Conservation (phyloP, 805 yeast species). For the Yamadazyma nakazawae region DNA sequence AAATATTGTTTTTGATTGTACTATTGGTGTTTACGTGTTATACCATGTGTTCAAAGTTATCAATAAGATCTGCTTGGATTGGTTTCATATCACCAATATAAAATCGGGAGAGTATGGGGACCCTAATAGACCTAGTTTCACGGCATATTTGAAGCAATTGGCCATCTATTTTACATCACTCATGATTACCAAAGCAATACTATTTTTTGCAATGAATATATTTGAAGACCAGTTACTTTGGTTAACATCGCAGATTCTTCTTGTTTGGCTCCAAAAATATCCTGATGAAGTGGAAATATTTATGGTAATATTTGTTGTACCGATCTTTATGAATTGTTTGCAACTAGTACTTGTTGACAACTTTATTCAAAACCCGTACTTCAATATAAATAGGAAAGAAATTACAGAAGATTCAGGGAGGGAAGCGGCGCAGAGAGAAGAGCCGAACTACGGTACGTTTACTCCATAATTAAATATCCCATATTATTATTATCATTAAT, state of each 20-base stretch:
- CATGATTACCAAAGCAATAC: slow-evolving; percentile 60
- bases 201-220: slow-evolving; percentile 60
- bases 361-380: slow-evolving; percentile 56
- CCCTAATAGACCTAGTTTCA: slow-evolving; percentile 51
- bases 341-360: slow-evolving; percentile 73
- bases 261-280: slow-evolving; percentile 79
- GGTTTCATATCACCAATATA: slow-evolving; percentile 37
- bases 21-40: slow-evolving; percentile 85
- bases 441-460: background rate
- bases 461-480: background rate
- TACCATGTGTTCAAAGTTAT: slow-evolving; percentile 49
- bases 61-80: slow-evolving; percentile 41
- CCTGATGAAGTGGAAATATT: slow-evolving; percentile 78
- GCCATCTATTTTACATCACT: slow-evolving; percentile 62
- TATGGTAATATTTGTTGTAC: slow-evolving; percentile 81
- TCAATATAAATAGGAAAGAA: slow-evolving; percentile 2
- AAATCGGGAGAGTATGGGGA: slow-evolving; percentile 64
- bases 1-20: slow-evolving; percentile 84
- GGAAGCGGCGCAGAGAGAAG: background rate
- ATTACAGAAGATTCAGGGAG: background rate
- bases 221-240: slow-evolving; percentile 52
- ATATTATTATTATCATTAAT: too few species aligned
- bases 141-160: slow-evolving; percentile 69
- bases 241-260: slow-evolving; percentile 64
- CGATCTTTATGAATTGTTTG: slow-evolving; percentile 67